Evolutionary conservation across 2,329 filamentous ascomycete species (phyloP), one percentile per base, ranked within the genome.

Genomic region (Nannizziopsis barbatae): DNA sequence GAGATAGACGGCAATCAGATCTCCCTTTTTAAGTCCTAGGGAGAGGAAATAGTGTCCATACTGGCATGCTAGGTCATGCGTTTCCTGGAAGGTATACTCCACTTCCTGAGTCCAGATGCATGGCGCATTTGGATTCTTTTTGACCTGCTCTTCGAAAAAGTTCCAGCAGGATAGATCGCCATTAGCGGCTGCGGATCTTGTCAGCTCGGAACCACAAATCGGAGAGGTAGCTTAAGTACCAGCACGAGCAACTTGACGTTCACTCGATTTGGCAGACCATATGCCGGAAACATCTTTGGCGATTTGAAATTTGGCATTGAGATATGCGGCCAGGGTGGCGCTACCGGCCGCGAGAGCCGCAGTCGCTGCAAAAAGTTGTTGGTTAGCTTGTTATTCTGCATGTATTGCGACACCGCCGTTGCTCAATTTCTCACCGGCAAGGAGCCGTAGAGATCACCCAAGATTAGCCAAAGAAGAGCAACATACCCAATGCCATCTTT

Each of bases 301-400:
- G 43, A 88, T 60, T 60, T 84, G 77, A 56, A 76, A 80, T 67
- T 83, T 86, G 47, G 79, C 84, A 58, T 88, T 77, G 39, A 84
- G 66, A 56, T 86, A 85, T 11, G 74, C 72, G 36, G 75, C 74
- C 10, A 69, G 66, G 9, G 68, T 68, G 31, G 62, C 60, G n/a
- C 56, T 57, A 36, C 60, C 62, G 11, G 61, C 62, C 14, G 58
- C 57, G 12, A 56, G 53, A 11, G 62, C 59, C 38, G 59, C 58
- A 38, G 56, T 51, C 27, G 50, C 50, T 50, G 39, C 40, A 15
- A 14, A 18, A 20, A n/a, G n/a, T 20, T 11, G 30, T 9, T 22
- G 36, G 14, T 12, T 17, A 39, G 22, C 17, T 11, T 20, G 30
- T 42, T 4, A 27, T 7, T 27, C 7, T 27, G 22, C 22, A 27